Percentiles rank a stretch among this genome's conserved stretches.
These are phyloP conservation scores for Clohesyomyces aquaticus DNA, from an alignment of 495 filamentous ascomycete species.

Conservation along the genomic window DNA sequence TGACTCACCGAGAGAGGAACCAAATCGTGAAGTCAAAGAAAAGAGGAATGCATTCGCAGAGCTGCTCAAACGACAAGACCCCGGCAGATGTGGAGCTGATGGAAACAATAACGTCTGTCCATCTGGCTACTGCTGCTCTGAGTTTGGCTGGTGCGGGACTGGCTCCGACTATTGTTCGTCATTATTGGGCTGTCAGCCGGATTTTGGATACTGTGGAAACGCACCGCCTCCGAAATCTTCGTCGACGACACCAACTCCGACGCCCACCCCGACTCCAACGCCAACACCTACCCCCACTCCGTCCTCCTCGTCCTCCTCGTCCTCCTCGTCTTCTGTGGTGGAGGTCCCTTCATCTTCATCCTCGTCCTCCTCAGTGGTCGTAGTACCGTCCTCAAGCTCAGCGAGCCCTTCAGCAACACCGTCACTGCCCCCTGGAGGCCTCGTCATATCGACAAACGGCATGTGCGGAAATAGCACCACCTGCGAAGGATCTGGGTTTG, in stretches of 20 bases:
- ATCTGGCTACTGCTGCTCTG: constrained; percentile 25
- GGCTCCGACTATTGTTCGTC: constrained; percentile 27
- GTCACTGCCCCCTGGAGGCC: constrained; percentile 24
- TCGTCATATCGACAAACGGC: constrained; percentile 31
- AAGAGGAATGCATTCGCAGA: not conserved
- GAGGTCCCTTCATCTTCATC: constrained; percentile 7
- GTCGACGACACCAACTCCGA: constrained; percentile 18
- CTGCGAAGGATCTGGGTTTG: constrained; percentile 27
- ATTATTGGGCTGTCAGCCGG: constrained; percentile 32
- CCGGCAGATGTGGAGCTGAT: constrained; percentile 32
- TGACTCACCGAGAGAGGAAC: not conserved
- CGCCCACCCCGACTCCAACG: constrained; percentile 20
- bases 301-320: constrained; percentile 4
- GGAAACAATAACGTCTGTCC: constrained; percentile 2
- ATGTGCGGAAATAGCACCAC: constrained; percentile 35
- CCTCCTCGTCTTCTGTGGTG: constrained; percentile 11
- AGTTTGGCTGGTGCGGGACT: constrained; percentile 30
- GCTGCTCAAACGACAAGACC: constrained; percentile 1
- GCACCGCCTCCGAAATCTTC: constrained; percentile 9
- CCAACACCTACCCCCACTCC: constrained; percentile 17
- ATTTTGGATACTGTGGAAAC: constrained; percentile 30
- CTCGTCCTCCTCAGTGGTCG: constrained; percentile 6
- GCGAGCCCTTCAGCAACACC: constrained; percentile 1
- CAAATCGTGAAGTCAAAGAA: constrained; percentile 11
- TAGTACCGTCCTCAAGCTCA: not conserved